Evolutionary conservation across 2,329 filamentous ascomycete species (phyloP), one percentile per base, ranked within the genome.

Genomic region (Cadophora malorum): DNA sequence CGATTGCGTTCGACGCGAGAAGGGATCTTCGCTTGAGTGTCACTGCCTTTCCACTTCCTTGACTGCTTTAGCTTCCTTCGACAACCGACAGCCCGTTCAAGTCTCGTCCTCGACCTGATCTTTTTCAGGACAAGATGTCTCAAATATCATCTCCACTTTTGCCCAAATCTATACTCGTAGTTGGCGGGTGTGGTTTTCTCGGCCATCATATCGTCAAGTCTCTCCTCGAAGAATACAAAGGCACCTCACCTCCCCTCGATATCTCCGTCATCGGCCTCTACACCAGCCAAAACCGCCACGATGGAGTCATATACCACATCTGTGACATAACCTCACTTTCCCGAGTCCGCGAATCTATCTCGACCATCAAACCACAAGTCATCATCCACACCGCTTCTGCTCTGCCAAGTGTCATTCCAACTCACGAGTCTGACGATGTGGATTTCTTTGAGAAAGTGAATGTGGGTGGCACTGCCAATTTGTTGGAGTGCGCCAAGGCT

Each of bases 181-280:
- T 66, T 31, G 67, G 67, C 2, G 63, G 67, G n/a, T 68, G 63
- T 23, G 59, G 67, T 19, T 69, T 69, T 28, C 67, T 69, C 0
- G 66, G 63, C 19, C 47, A 21, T 2, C 66, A 68, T 23, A 63
- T 69, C 14, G 63, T 69, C 45, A 25, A 59, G 4, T 56, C 67
- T 31, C 33, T 69, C 8, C 41, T 55, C 16, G n/a, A 55, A 8
- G 12, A 55, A 33, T 3, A 19, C 14, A n/a, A 21, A 10, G 9
- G 2, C 6, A 47, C 47, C 45, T 28, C 33, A 10, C 35, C 58
- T 19, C 31, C 7, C 12, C 64, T 52, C 25, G 59, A 50, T 1
- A 49, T 66, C 19, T 64, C 50, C 7, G 67, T 69, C 19, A 41
- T 61, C 4, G 65, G 55, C 47, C 58, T 59, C 38, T 33, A 59